Conservation (phyloP, 2,329 filamentous ascomycete species). For the Aspergillus viridinutans region DNA sequence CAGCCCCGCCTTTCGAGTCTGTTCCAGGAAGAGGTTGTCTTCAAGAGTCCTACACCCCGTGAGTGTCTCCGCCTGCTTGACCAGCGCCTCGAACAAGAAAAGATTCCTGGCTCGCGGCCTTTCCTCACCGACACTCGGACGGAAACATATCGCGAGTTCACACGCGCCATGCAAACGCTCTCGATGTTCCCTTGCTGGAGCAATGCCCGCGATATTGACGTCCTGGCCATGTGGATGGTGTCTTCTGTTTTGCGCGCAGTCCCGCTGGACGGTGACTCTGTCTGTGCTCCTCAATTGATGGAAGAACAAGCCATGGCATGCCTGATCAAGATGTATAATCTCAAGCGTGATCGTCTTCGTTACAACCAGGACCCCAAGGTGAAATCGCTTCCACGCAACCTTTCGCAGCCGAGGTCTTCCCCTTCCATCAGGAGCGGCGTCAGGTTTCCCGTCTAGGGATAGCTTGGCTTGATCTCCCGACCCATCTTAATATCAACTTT, state of each 20-base stretch:
- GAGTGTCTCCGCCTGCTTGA: conserved; percentile 17
- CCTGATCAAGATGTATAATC: conserved; percentile 16
- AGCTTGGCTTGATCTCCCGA: neutral
- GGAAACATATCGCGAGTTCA: conserved; percentile 15
- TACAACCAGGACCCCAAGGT: conserved; percentile 18
- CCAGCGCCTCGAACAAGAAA: conserved; percentile 12
- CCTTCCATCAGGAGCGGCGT: conserved; percentile 11
- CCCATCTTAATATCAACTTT: neutral
- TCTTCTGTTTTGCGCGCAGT: conserved; percentile 10
- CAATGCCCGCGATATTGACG: conserved; percentile 16
- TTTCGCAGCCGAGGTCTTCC: conserved; percentile 13
- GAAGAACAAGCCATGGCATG: conserved; percentile 18
- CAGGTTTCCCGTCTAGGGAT: conserved; percentile 14
- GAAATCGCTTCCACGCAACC: conserved; percentile 12
- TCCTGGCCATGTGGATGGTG: conserved; percentile 17
- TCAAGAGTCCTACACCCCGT: conserved; percentile 16
- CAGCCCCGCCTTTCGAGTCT: conserved; percentile 13
- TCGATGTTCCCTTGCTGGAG: conserved; percentile 20
- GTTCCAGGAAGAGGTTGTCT: conserved; percentile 18
- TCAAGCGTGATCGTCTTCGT: conserved; percentile 16
- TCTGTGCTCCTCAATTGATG: conserved; percentile 1
- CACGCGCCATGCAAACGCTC: conserved; percentile 16
- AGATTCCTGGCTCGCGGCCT: conserved; percentile 7
- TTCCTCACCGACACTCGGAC: conserved; percentile 13
- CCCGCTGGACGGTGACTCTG: conserved; percentile 9